These are phyloP conservation scores for Phytophthora colocasiae DNA, from an alignment of 352 stramenopile species.

Conservation along the genomic window DNA sequence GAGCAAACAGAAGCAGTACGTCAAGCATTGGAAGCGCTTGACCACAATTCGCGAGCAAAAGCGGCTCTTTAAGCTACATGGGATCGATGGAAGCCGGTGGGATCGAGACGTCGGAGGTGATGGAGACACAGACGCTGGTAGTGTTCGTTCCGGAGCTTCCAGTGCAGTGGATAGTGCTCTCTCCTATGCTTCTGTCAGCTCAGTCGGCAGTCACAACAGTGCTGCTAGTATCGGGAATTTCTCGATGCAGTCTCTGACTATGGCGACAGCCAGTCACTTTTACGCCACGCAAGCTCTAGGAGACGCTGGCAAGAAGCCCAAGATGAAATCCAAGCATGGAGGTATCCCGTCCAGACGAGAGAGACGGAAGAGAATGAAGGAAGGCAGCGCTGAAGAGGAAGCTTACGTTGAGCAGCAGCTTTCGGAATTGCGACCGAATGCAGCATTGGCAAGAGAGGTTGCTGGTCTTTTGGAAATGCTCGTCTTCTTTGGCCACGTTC, in stretches of 20 bases:
- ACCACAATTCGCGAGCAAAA: conserved; percentile 79
- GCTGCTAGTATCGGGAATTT: conserved; percentile 74
- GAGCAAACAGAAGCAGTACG: conserved; percentile 51
- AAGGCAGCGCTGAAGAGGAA: conserved; percentile 77
- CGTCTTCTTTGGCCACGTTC: conserved; percentile 53
- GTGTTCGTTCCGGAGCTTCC: conserved; percentile 49
- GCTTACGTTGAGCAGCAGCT: conserved; percentile 64
- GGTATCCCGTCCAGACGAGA: conserved; percentile 57
- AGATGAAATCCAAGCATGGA: conserved; percentile 48
- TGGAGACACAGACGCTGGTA: conserved; percentile 46
- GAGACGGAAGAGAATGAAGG: conserved; percentile 69
- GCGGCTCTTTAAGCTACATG: conserved; percentile 78
- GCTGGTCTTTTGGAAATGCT: conserved; percentile 57
- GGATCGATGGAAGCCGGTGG: conserved; percentile 75
- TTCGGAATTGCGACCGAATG: conserved; percentile 44
- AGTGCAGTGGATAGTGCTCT: conserved; percentile 67
- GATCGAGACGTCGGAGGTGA: conserved; percentile 23
- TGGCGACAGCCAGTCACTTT: conserved; percentile 73
- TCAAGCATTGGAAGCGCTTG: conserved; percentile 61
- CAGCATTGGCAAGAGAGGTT: conserved; percentile 44
- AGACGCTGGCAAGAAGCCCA: conserved; percentile 41
- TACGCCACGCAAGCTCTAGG: conserved; percentile 65
- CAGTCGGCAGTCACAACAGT: conserved; percentile 84
- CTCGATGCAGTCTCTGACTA: conserved; percentile 59
- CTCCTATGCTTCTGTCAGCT: conserved; percentile 69